Conservation (phyloP, 129 eudicot genomes). For the Helianthus annuus region DNA sequence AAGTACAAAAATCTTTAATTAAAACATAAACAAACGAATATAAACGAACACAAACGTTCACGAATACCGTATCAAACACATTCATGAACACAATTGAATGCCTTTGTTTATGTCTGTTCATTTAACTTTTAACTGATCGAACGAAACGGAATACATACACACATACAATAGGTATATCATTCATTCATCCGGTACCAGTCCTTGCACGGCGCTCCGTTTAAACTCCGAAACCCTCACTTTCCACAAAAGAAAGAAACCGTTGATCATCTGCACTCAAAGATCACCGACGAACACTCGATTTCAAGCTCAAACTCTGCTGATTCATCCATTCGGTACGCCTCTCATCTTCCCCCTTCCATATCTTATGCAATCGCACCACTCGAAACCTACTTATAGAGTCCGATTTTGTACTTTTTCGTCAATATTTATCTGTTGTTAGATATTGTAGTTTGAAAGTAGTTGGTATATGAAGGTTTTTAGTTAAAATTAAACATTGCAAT, state of each 20-base stretch:
- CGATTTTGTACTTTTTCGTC: slow-evolving; percentile 3
- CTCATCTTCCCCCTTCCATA: neutral
- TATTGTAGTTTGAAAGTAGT: slow-evolving; percentile 1
- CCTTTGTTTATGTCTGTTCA: too few species aligned
- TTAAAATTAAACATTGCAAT: neutral
- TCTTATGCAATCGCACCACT: slow-evolving; percentile 18
- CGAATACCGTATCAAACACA: too few species aligned
- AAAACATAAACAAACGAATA: too few species aligned
- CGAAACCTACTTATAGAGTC: slow-evolving; percentile 25
- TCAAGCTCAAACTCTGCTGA: slow-evolving; percentile 19
- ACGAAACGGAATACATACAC: neutral
- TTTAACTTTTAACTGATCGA: too few species aligned
- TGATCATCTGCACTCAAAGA: neutral
- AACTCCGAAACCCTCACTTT: slow-evolving; percentile 21
- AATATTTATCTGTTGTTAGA: neutral
- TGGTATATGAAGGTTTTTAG: slow-evolving; percentile 1
- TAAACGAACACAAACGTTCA: too few species aligned
- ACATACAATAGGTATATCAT: neutral
- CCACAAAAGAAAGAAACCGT: slow-evolving; percentile 1
- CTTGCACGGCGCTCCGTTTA: neutral
- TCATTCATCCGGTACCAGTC: neutral
- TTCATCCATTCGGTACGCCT: slow-evolving; percentile 21
- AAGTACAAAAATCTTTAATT: too few species aligned
- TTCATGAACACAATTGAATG: too few species aligned
- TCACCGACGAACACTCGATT: slow-evolving; percentile 14